Base-by-base conservation (phyloP, 2,329 filamentous ascomycete genomes). In the Fusarium nisikadoi region DNA sequence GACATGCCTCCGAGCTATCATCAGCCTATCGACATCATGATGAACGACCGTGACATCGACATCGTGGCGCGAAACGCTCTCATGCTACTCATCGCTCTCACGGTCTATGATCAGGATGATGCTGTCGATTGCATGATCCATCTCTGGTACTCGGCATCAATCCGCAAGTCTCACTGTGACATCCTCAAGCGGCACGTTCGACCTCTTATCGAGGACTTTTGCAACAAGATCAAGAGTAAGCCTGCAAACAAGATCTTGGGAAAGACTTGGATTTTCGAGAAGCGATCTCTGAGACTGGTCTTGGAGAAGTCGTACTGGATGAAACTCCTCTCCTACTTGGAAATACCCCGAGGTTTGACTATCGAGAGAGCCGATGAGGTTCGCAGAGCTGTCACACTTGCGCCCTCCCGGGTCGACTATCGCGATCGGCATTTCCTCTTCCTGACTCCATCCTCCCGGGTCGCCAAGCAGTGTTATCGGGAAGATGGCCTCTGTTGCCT, bases 61-160 rank as follows among this genome's bases (percentile, higher is more conserved):
- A 45, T 65, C 6, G 67, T 71, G 11, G 67, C 63, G 17, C 64
- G 59, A 11, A 71, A 71, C 29, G 23, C 27, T 14, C 55, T 72
- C 2, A 35, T 72, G 6, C 52, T 71, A 5, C 62, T 71, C 5
- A 6, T 64, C 8, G 68, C 52, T 1, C 14, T 71, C 1, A 39
- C 45, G 8, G 35, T n/a, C 2, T 13, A 45, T 0, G 13, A 23
- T 14, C 9, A 27, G 3, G 29, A 56, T 5, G 42, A 53, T 23
- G 47, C 43, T 2, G 25, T 62, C 8, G 50, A 62, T 12, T 63
- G 54, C 16, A 71, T 71, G 9, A 56, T 68, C 12, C 63, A 71
- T 14, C 13, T 72, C 8, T 72, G 59, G 69, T 71, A 72, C 16
- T 70, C 55, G 4, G 39, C 63, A 2, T 53, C 49, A 10, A 62